Base-by-base conservation (phyloP, 306 rosid species). In the Casuarina equisetifolia region DNA sequence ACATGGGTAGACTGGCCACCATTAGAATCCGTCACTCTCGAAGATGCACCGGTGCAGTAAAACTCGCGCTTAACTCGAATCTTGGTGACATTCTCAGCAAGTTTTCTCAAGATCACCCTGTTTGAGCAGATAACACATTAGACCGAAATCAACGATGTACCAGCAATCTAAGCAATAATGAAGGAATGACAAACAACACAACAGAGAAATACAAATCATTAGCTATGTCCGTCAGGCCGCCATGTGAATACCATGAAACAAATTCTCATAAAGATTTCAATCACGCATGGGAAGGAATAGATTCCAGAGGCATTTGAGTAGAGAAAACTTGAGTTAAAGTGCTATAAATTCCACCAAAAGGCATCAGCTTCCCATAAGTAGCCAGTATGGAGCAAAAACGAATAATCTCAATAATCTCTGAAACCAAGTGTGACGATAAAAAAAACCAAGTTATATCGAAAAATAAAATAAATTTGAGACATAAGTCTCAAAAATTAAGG, bases 61-160 rank as follows among this genome's bases (percentile, higher is more conserved):
- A 9, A 71, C 69, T 74, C 90, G 42, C 73, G 69, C 19, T 78
- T 79, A 85, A 81, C 70, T 72, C 83, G 88, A 61, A 76, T 74
- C 46, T 89, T 82, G 25, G 13, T 59, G 64, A 77, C 48, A 80
- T 75, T 87, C 40, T 85, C 84, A 39, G 70, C 78, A 38, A 82
- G 68, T 38, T 72, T 86, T 76, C 86, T 89, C 77, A 64, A 74
- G 8, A 92, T 71, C 70, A 89, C 70, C 84, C 97, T 95, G 85
- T 63, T 50, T 69, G 16, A 81, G 9, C 46, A 85, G 39, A 62
- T 17, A 78, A 15, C 53, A 40, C 42, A 32, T 83, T 64, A 83
- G 38, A 75, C 43, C 44, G 64, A 12, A 43, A 57, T 25, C 16
- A 49, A 69, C 20, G 20, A 5, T 76, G 69, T 5, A 73, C 15